Evolutionary conservation across 805 yeast species (phyloP), one percentile per base, ranked within the genome.

Genomic region (Candida endomychidarum): DNA sequence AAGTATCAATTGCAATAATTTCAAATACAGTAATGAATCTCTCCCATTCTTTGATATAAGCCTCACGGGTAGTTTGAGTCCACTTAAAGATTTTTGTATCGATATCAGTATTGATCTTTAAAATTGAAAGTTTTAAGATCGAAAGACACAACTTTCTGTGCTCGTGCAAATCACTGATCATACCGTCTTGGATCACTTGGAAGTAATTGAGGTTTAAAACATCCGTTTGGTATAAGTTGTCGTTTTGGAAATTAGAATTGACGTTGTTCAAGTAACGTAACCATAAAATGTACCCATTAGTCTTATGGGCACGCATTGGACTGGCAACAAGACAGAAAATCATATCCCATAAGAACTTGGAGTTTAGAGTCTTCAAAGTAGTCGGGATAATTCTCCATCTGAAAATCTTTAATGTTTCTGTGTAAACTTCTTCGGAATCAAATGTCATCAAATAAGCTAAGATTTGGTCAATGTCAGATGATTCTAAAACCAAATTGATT

Each of bases 1-100:
- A 85, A 0, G 96, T 80, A 56, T 89, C 96, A 27, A 89, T 73
- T 1, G 88, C 93, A 19, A 86, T 63, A 34, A 89, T 84, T 53
- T 89, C 96, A 51, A 78, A 83, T 10, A 89, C 61, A 0, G 96
- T 86, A 19, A 79, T 69, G 52, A 71, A 89, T 43, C 86, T 72
- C 30, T 77, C 71, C 96, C 96, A 89, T 16, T 79, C 74, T 5
- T 61, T 64, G 14, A 75, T 52, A 29, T 69, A 65, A 14, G 41
- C 41, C 0, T 57, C 61, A 1, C 40, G 45, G 8, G 57, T 44
- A 1, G 51, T 26, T 1, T 43, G 38, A n/a, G 67, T 60, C 82
- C 83, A 82, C 2, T 41, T 34, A 54, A 82, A 70, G 15, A 61
- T 57, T 0, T 48, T 42, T 1, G 66, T 58, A 4, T 59, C 47